Base-by-base conservation (phyloP, 768 basidiomycete genomes). In the Kwoniella botswanensis region DNA sequence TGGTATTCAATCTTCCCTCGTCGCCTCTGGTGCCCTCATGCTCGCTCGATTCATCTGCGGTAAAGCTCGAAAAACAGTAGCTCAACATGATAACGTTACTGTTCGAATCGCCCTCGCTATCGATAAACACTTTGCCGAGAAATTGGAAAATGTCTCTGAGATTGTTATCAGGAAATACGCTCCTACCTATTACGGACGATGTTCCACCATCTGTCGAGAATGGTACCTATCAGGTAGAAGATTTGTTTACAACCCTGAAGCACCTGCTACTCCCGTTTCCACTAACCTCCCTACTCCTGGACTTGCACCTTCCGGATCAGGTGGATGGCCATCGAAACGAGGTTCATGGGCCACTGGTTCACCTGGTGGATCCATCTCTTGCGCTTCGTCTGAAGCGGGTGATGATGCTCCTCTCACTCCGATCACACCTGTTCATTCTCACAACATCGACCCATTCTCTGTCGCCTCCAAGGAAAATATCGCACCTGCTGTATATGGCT, bases 151-250 rank as follows among this genome's bases (percentile, higher is more conserved):
- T 74, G 88, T 99, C 42, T 98, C 96, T 13, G 92, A 96, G 84
- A 94, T 92, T n/a, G 86, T 98, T 79, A 90, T 98, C 82, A 94
- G 95, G 86, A 99, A 99, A 86, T 98, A 99, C 85, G 95, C 95
- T 5, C 94, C 93, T 77, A 91, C 91, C 54, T 97, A 95, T 86
- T 98, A 96, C 85, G 94, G 93, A 60, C 95, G 94, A 85, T 93
- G 94, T 0, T 94, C 96, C 24, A 93, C 92, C 24, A 89, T 93
- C 81, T 93, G 94, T 71, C 90, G 94, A 44, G 93, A 98, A 82
- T 94, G 90, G 85, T 99, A 98, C 82, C 89, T 98, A 60, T 89
- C 92, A 79, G 95, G 94, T 72, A 76, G 81, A 41, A 75, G 80
- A 63, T 83, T 72, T 71, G 70, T 74, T 60, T 82, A 78, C 74